Percentiles rank a stretch among this genome's conserved stretches.
These are phyloP conservation scores for Suillus ampliporus DNA, from an alignment of 768 basidiomycete genomes.

Conservation along the genomic window DNA sequence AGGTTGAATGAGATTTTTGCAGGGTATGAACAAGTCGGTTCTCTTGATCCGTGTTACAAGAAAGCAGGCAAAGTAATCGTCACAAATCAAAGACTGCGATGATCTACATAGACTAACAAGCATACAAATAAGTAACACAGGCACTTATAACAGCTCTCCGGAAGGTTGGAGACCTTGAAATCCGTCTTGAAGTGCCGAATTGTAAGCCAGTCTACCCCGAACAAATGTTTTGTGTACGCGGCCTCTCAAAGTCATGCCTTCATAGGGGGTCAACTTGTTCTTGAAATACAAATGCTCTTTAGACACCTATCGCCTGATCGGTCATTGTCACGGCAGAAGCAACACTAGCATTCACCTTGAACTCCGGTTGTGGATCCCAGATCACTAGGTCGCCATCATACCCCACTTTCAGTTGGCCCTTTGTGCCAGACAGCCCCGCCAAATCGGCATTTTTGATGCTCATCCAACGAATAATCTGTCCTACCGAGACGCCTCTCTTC, in stretches of 20 bases:
- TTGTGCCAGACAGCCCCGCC: conserved; percentile 69
- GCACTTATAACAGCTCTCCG: conserved; percentile 45
- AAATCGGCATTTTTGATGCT: conserved; percentile 76
- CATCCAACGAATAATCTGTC: conserved; percentile 74
- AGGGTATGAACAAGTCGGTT: too few relatives aligned
- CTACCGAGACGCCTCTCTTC: conserved; percentile 55
- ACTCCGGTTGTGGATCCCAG: conserved; percentile 71
- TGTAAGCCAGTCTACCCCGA: conserved; percentile 74
- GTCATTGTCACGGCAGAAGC: not conserved
- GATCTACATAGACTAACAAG: too few relatives aligned
- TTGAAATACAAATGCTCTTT: conserved; percentile 82
- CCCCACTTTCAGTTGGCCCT: conserved; percentile 77
- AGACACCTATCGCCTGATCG: conserved; percentile 59
- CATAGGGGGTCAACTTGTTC: conserved; percentile 92
- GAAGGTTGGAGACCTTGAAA: conserved; percentile 40
- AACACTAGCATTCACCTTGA: conserved; percentile 39
- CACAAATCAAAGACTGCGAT: not conserved
- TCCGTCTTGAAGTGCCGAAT: conserved; percentile 35
- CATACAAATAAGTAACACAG: not conserved
- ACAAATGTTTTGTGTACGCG: conserved; percentile 77
- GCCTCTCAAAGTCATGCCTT: conserved; percentile 74
- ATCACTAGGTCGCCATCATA: conserved; percentile 87
- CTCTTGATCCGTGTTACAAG: too few relatives aligned
- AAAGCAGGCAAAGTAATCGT: too few relatives aligned
- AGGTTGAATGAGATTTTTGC: too few relatives aligned